A percentile compares a stretch with the other conserved stretches of the same genome.
Evolutionary conservation across 73 alveolate genomes (phyloP).

Genomic region (Tetrahymena elliotti): DNA sequence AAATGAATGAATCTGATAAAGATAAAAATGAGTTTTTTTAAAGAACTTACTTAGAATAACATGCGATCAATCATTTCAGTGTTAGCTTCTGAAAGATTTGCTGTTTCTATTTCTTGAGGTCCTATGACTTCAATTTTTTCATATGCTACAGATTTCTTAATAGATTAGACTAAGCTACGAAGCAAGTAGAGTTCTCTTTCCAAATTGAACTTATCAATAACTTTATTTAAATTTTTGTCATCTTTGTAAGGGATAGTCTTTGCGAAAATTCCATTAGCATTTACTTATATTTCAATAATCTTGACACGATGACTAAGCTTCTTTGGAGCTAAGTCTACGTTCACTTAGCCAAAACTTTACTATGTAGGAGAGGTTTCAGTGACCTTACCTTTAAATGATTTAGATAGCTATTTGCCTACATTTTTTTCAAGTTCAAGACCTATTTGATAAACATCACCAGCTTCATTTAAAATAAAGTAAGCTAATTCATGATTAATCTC

Average conservation of each 20-base stretch:
- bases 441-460: constrained; percentile 6
- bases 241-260: background rate
- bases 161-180: background rate
- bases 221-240: background rate
- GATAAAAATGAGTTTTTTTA: too few relatives aligned
- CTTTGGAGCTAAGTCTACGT: background rate
- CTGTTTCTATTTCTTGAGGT: background rate
- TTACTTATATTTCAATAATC: background rate
- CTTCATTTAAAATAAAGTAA: constrained; percentile 1
- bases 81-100: background rate
- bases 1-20: too few relatives aligned
- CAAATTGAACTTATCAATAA: background rate
- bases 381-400: background rate
- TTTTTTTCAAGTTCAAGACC: background rate
- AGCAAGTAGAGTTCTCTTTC: background rate
- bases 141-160: background rate
- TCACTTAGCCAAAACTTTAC: background rate
- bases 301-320: background rate
- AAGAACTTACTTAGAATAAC: background rate
- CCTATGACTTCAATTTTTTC: background rate
- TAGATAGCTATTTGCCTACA: background rate
- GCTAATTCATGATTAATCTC: constrained; percentile 9
- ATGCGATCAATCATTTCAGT: background rate
- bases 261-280: background rate
- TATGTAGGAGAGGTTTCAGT: background rate